phyloP scores from a whole-genome alignment of 768 basidiomycete genomes.

The Macrolepiota dolichaula region DNA sequence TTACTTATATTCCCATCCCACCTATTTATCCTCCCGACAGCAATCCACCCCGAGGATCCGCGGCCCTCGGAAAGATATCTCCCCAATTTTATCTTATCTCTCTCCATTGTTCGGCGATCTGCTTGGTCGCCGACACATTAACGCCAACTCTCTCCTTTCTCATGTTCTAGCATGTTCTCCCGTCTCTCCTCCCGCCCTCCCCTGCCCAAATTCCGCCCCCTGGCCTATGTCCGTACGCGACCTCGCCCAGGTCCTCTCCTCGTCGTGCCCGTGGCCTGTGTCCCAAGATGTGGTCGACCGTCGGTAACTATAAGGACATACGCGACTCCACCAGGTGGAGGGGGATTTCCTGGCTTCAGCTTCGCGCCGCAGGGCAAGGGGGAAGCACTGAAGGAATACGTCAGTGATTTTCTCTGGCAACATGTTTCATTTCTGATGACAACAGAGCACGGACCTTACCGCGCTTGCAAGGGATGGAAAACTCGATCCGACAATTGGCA shows the following conservation, averaged over 20 bases:
- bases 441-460: constrained; percentile 78
- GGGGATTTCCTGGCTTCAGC: constrained; percentile 53
- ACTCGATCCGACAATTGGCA: constrained; percentile 86
- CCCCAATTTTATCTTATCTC: not conserved
- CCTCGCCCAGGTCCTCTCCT: not conserved
- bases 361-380: constrained; percentile 66
- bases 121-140: not conserved
- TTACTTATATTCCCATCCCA: not conserved
- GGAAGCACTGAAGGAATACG: constrained; percentile 80
- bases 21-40: not conserved
- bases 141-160: not conserved
- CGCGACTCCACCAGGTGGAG: constrained; percentile 31
- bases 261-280: not conserved
- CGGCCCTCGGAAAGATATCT: not conserved
- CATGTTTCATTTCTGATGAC: not conserved
- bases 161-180: not conserved
- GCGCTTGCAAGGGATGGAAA: constrained; percentile 82
- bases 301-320: not conserved
- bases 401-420: constrained; percentile 20
- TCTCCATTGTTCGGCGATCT: not conserved
- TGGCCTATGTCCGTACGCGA: not conserved
- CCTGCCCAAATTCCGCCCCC: not conserved
- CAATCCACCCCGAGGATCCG: not conserved
- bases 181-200: too few relatives aligned
- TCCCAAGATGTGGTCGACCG: not conserved